Evolutionary conservation across 768 basidiomycete species (phyloP).

Genomic region (Crepidotus variabilis): DNA sequence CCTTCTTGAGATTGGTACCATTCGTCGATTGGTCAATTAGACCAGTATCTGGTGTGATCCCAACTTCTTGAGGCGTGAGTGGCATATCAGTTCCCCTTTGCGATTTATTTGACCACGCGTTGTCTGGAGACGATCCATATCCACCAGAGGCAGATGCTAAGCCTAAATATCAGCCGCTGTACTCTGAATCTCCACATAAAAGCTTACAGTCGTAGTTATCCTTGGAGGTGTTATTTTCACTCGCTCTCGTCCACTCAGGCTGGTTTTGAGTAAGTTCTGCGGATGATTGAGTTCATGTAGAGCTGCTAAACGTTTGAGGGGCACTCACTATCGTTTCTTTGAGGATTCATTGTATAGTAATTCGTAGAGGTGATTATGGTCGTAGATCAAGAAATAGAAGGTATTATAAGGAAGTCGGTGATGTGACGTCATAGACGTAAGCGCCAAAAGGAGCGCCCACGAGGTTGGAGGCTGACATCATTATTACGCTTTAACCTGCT

Average conservation of each 20-base stretch:
- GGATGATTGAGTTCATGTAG: too few relatives aligned
- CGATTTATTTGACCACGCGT: conserved; percentile 9
- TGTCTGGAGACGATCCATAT: conserved; percentile 10
- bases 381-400: neutral
- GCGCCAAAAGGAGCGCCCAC: neutral
- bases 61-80: neutral
- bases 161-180: neutral
- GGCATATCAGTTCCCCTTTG: conserved; percentile 11
- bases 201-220: neutral
- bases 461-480: neutral
- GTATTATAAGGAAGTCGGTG: neutral
- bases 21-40: conserved; percentile 15
- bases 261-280: too few relatives aligned
- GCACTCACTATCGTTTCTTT: too few relatives aligned
- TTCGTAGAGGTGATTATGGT: neutral
- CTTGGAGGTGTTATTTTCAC: too few relatives aligned
- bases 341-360: too few relatives aligned
- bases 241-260: too few relatives aligned
- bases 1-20: conserved; percentile 9
- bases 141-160: conserved; percentile 14
- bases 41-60: conserved; percentile 2
- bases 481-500: neutral
- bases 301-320: too few relatives aligned
- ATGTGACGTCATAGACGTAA: neutral
- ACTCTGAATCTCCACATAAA: neutral